Evolutionary conservation across 495 filamentous ascomycete genomes (phyloP).

Genomic region (Talaromyces borbonicus): DNA sequence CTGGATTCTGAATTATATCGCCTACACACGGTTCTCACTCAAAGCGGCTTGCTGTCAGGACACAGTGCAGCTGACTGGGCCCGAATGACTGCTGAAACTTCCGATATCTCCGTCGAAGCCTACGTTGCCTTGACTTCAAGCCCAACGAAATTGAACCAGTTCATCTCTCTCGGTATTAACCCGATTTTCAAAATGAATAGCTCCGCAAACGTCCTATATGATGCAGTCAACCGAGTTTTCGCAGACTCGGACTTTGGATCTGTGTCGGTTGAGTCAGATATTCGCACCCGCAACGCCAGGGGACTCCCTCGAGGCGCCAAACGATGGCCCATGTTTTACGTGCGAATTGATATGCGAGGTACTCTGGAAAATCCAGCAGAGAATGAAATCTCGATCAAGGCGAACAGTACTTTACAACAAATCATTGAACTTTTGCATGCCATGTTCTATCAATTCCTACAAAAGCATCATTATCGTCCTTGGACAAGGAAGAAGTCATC

Average conservation of each 20-base stretch:
- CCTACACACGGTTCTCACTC: constrained; percentile 49
- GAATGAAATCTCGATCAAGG: constrained; percentile 20
- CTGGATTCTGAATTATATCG: constrained; percentile 4
- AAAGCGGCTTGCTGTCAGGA: constrained; percentile 50
- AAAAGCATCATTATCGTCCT: constrained; percentile 55
- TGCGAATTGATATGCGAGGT: constrained; percentile 47
- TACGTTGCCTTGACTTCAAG: constrained; percentile 60
- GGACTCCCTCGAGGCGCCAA: constrained; percentile 41
- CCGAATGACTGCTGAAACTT: constrained; percentile 51
- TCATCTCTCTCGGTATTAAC: constrained; percentile 63
- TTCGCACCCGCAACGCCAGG: constrained; percentile 10
- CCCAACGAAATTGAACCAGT: constrained; percentile 64
- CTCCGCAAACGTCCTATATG: constrained; percentile 58
- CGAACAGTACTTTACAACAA: constrained; percentile 35
- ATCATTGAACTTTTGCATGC: constrained; percentile 53
- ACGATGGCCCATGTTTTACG: constrained; percentile 84
- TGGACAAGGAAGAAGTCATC: constrained; percentile 14
- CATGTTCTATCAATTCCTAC: constrained; percentile 58
- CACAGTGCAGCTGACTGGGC: constrained; percentile 51
- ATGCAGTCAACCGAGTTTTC: constrained; percentile 73
- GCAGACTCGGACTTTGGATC: constrained; percentile 66
- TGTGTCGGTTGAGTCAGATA: constrained; percentile 25
- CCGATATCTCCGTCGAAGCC: constrained; percentile 50
- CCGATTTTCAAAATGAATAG: constrained; percentile 41
- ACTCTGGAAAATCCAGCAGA: constrained; percentile 10